Base-by-base conservation (phyloP, 2,329 filamentous ascomycete species). In the Hypoxylon sp. region DNA sequence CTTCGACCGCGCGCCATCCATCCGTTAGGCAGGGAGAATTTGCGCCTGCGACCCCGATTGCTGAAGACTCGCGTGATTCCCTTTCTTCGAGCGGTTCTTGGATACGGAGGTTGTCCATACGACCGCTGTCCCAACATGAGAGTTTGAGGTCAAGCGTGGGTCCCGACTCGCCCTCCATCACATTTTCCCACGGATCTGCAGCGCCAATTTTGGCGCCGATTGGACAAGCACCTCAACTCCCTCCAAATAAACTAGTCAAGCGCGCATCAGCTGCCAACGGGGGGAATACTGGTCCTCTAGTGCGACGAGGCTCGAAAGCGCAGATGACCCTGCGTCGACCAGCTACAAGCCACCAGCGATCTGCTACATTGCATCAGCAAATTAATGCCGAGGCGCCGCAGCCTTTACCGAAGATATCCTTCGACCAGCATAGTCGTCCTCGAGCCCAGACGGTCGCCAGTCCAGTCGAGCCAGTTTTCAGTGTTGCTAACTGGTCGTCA, bases 221-320 rank as follows among this genome's bases (percentile, higher is more conserved):
- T 15, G 76, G 75, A 47, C 76, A 82, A 17, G 67, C 78, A 17
- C 81, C 77, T 72, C 84, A 84, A 67, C 79, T 88, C 32, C 82
- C 88, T 7, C 90, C 89, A 17, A 94, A 94, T 79, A 94, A 93
- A 81, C 84, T 94, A 44, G 91, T 94, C 57, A 95, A 95, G 80
- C 88, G 92, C 67, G 85, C 88, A 39, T 85, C 89, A 2, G 88
- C 91, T 19, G 81, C 83, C 51, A 85, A 85, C 70, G 81, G 81
- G 56, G 76, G 82, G 57, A 80, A 81, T 68, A 77, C 82, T 52
- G 80, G 84, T 5, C 76, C 81, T 47, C 71, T 81, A 32, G 76
- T 80, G 31, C 82, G 83, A 64, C 84, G 83, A 65, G 82, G 85
- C 69, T 84, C 89, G 32, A 88, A 82, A 70, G 86, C 89, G 52